Percentiles rank a stretch among this genome's conserved stretches.
Evolutionary conservation across 371 early-diverging fungal genomes (phyloP).

Genomic region (Rhizopus arrhizus): DNA sequence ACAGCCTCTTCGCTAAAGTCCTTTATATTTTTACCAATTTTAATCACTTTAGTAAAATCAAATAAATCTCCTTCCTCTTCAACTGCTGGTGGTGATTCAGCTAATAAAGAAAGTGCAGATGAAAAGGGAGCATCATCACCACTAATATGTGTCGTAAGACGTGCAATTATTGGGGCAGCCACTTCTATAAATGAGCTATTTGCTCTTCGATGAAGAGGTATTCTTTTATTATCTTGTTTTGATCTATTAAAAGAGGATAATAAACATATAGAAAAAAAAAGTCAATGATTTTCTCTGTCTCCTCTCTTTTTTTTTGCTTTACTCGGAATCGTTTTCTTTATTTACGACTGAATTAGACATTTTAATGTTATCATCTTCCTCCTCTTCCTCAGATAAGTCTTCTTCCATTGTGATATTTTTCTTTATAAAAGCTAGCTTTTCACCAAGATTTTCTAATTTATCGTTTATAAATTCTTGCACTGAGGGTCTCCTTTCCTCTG

Average conservation of each 20-base stretch:
- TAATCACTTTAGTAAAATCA: constrained; percentile 46
- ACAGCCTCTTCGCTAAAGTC: constrained; percentile 38
- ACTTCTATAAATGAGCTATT: constrained; percentile 32
- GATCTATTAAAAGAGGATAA: constrained; percentile 4
- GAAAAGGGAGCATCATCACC: constrained; percentile 26
- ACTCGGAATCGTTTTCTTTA: constrained; percentile 10
- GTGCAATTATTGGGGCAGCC: constrained; percentile 29
- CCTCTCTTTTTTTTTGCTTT: constrained; percentile 3
- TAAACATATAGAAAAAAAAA: constrained; percentile 5
- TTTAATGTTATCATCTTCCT: neutral
- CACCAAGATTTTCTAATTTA: constrained; percentile 46
- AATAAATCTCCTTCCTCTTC: constrained; percentile 38
- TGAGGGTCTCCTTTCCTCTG: constrained; percentile 12
- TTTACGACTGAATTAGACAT: constrained; percentile 11
- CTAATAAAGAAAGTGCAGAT: constrained; percentile 38
- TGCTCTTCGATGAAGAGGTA: constrained; percentile 18
- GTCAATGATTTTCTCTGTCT: constrained; percentile 1
- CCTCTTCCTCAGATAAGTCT: constrained; percentile 14
- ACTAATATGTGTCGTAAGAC: constrained; percentile 37
- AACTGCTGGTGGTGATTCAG: constrained; percentile 19
- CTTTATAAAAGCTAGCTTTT: constrained; percentile 46
- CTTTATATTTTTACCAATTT: constrained; percentile 43
- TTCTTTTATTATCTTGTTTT: neutral
- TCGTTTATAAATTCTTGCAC: constrained; percentile 34
- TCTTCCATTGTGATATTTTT: constrained; percentile 50